A percentile compares a stretch with the other conserved stretches of the same genome.
These are phyloP conservation scores for Neofusicoccum umdonicola DNA, from an alignment of 2,329 filamentous ascomycete genomes.

Conservation along the genomic window DNA sequence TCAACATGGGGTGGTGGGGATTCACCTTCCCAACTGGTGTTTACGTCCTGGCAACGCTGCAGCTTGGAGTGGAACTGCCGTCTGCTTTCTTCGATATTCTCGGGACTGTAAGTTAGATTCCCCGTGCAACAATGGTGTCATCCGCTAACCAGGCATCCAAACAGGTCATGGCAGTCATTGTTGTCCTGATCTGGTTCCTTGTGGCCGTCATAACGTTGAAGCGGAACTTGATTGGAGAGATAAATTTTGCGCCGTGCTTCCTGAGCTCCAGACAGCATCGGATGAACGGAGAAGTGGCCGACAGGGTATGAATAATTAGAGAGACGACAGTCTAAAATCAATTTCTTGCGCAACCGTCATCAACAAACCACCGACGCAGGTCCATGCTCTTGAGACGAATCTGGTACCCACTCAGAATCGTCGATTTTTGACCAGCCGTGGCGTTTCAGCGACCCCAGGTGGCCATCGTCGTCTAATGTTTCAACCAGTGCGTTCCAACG, in stretches of 20 bases:
- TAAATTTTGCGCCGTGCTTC: constrained; percentile 58
- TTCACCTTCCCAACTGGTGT: constrained; percentile 61
- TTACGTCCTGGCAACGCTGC: constrained; percentile 50
- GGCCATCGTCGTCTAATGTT: not conserved
- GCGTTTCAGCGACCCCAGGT: not conserved
- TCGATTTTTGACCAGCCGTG: constrained; percentile 5
- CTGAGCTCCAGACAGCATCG: not conserved
- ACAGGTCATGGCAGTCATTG: constrained; percentile 48
- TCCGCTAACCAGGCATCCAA: constrained; percentile 19
- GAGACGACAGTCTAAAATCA: not conserved
- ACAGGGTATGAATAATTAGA: not conserved
- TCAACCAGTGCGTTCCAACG: constrained; percentile 4
- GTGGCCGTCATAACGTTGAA: constrained; percentile 51
- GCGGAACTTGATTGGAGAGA: constrained; percentile 47
- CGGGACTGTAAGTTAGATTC: constrained; percentile 42
- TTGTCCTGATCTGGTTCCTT: constrained; percentile 57
- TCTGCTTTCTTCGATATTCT: constrained; percentile 57
- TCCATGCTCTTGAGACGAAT: not conserved
- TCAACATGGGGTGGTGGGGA: constrained; percentile 64
- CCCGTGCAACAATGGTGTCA: not conserved
- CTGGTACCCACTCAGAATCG: not conserved
- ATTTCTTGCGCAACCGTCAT: not conserved
- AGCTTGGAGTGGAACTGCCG: constrained; percentile 52
- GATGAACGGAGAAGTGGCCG: not conserved
- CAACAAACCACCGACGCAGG: not conserved